phyloP scores from a whole-genome alignment of 2,329 filamentous ascomycete genomes.

The Macroventuria anomochaeta region DNA sequence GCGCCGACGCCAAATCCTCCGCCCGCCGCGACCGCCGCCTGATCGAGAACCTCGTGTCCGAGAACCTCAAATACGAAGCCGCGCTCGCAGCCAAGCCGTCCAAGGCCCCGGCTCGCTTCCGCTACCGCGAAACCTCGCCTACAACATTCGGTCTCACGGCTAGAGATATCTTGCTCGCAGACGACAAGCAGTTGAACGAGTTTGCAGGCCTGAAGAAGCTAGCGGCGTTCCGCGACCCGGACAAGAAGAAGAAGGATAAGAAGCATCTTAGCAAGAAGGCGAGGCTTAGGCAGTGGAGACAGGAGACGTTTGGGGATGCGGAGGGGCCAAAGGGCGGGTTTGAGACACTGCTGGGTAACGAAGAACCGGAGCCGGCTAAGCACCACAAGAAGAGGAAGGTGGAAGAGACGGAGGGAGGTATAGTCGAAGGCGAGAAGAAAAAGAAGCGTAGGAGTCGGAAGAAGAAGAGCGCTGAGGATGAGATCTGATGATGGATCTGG shows the following conservation, averaged over 20 bases:
- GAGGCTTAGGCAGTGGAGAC: conserved; percentile 83
- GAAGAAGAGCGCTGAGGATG: conserved; percentile 16
- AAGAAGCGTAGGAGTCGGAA: conserved; percentile 14
- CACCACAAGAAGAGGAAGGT: conserved; percentile 7
- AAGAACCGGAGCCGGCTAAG: neutral
- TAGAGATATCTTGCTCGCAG: conserved; percentile 88
- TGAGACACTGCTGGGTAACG: conserved; percentile 27
- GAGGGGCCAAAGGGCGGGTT: conserved; percentile 58
- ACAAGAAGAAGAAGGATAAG: conserved; percentile 88
- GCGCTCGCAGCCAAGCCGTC: conserved; percentile 59
- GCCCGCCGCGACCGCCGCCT: conserved; percentile 81
- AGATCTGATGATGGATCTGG: no score
- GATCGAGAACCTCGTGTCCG: conserved; percentile 85
- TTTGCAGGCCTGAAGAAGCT: conserved; percentile 95
- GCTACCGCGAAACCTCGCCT: conserved; percentile 93
- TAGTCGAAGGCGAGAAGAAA: conserved; percentile 10
- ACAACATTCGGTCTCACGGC: conserved; percentile 87
- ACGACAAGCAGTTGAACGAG: conserved; percentile 84
- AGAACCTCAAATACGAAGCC: conserved; percentile 76
- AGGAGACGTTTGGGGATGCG: conserved; percentile 69
- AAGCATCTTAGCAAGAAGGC: conserved; percentile 94
- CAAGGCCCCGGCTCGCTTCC: conserved; percentile 68
- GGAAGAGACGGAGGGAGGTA: conserved; percentile 3
- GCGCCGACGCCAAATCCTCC: conserved; percentile 68
- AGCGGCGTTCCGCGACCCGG: conserved; percentile 82